These are phyloP conservation scores for Rutstroemia sydowiana DNA, from an alignment of 2,329 filamentous ascomycete genomes.

Conservation along the genomic window DNA sequence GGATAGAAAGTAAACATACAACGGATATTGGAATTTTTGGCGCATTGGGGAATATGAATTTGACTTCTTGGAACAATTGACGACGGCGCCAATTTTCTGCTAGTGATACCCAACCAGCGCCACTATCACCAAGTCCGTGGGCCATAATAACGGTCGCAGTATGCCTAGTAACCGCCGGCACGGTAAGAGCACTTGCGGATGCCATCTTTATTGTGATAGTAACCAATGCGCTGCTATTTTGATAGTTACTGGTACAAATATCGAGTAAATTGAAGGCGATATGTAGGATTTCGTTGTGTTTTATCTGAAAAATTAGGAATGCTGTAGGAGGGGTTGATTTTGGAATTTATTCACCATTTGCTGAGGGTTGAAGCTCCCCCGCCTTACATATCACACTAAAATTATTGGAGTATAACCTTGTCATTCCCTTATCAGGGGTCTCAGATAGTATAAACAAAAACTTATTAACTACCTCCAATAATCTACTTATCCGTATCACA, in stretches of 20 bases:
- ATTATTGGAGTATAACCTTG: neutral
- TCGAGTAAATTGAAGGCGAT: neutral
- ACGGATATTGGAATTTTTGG: constrained; percentile 80
- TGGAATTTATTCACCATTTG: neutral
- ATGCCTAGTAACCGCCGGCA: constrained; percentile 74
- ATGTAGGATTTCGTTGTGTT: neutral
- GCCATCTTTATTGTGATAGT: constrained; percentile 18
- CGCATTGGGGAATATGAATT: constrained; percentile 91
- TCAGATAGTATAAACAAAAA: neutral
- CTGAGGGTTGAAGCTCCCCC: too few relatives aligned
- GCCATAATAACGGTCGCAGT: constrained; percentile 93
- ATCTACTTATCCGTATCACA: too few relatives aligned
- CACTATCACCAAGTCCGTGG: constrained; percentile 84
- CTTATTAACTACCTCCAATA: too few relatives aligned
- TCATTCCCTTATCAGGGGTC: constrained; percentile 8
- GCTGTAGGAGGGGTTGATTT: neutral
- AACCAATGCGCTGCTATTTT: too few relatives aligned
- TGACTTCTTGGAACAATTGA: constrained; percentile 76
- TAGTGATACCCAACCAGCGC: constrained; percentile 70
- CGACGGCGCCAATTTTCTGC: constrained; percentile 82
- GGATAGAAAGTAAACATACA: constrained; percentile 34
- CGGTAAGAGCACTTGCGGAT: constrained; percentile 46
- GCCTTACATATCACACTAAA: constrained; percentile 2
- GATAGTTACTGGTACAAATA: neutral
- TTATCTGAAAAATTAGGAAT: neutral